phyloP scores from a whole-genome alignment of 768 basidiomycete genomes.

The Lactarius akahatsu region DNA sequence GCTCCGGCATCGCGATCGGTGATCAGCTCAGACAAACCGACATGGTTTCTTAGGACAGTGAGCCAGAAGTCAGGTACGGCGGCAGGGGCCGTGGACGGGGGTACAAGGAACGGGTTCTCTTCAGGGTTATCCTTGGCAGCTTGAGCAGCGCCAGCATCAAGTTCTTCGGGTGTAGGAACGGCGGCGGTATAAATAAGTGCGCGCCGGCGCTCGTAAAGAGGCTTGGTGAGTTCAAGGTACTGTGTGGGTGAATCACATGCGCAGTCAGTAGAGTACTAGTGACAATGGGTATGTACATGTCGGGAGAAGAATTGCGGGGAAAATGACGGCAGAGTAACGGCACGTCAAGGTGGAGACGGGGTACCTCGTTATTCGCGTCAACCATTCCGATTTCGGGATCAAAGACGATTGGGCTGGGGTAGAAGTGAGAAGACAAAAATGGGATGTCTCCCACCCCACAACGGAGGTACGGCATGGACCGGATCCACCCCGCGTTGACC shows the following conservation, averaged over 20 bases:
- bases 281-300: not conserved
- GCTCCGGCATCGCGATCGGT: constrained; percentile 90
- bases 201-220: constrained; percentile 82
- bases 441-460: not conserved
- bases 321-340: constrained; percentile 18
- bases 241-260: constrained; percentile 33
- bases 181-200: constrained; percentile 79
- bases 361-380: constrained; percentile 6
- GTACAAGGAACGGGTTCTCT: constrained; percentile 51
- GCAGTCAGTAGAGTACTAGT: constrained; percentile 1
- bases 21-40: constrained; percentile 82
- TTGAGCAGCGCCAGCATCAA: constrained; percentile 73
- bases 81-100: constrained; percentile 34
- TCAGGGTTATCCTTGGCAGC: constrained; percentile 75
- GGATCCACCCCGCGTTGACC: not conserved
- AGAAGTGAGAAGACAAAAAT: not conserved
- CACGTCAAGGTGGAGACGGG: not conserved
- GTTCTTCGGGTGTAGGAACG: constrained; percentile 75
- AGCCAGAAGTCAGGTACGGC: constrained; percentile 98
- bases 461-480: not conserved
- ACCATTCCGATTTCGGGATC: constrained; percentile 20
- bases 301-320: not conserved
- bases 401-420: constrained; percentile 8
- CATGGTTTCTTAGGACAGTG: constrained; percentile 90
- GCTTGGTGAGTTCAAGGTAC: constrained; percentile 77